phyloP scores from a whole-genome alignment of 805 yeast species.

The Candida tibetensis region DNA sequence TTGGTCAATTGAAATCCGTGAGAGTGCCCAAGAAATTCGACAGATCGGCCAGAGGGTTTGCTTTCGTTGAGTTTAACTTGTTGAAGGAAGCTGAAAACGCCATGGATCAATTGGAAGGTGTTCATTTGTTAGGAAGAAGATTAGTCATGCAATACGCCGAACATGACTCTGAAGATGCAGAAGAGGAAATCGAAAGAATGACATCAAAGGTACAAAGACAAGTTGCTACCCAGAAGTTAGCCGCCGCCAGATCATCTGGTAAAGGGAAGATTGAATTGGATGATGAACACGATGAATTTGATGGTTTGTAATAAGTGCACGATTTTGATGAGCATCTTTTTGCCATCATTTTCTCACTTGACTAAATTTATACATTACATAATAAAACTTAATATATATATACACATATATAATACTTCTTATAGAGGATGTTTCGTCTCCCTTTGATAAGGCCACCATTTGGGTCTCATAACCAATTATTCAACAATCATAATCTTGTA shows the following conservation, averaged over 20 bases:
- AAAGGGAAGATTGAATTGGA: slow-evolving; percentile 70
- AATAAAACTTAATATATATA: background rate
- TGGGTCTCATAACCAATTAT: slow-evolving; percentile 2
- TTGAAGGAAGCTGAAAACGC: slow-evolving; percentile 91
- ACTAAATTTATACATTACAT: background rate
- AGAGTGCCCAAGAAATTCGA: slow-evolving; percentile 96
- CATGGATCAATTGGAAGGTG: slow-evolving; percentile 90
- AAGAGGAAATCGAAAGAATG: slow-evolving; percentile 88
- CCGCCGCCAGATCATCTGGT: slow-evolving; percentile 66
- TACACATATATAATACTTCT: background rate
- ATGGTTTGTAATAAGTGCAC: slow-evolving; percentile 17
- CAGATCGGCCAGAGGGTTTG: slow-evolving; percentile 94
- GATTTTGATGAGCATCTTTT: background rate
- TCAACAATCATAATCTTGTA: slow-evolving; percentile 1
- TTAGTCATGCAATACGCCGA: slow-evolving; percentile 92
- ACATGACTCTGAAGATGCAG: slow-evolving; percentile 76
- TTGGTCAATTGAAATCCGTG: slow-evolving; percentile 91
- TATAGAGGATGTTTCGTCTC: background rate
- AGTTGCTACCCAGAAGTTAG: slow-evolving; percentile 70
- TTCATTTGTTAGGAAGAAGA: slow-evolving; percentile 93
- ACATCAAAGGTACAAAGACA: slow-evolving; percentile 81
- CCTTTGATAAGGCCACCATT: background rate
- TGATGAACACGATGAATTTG: slow-evolving; percentile 45
- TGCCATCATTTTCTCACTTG: background rate
- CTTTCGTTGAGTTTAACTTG: slow-evolving; percentile 88